phyloP scores from a whole-genome alignment of 495 filamentous ascomycete species.

The Podospora appendiculata region DNA sequence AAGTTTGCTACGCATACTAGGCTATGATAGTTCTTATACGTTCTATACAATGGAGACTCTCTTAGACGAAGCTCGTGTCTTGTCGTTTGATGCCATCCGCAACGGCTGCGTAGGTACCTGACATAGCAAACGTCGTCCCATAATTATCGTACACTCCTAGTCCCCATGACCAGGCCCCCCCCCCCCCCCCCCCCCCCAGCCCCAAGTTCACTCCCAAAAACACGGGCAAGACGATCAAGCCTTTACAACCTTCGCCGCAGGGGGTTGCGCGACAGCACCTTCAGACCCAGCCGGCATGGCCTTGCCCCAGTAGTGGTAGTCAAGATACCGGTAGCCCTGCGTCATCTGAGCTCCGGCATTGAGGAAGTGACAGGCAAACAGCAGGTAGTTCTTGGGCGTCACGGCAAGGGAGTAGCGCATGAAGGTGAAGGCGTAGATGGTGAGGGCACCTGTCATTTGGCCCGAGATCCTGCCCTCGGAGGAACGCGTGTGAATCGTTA shows the following conservation, averaged over 20 bases:
- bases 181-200: no score
- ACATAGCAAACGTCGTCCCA: no score
- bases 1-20: no score
- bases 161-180: no score
- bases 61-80: no score
- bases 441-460: conserved; percentile 76
- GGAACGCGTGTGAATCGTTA: neutral
- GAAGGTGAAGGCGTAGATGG: conserved; percentile 81
- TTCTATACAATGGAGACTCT: no score
- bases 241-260: neutral
- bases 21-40: no score
- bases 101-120: no score
- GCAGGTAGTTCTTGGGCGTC: conserved; percentile 86
- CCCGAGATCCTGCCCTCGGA: conserved; percentile 68
- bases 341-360: conserved; percentile 69
- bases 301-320: conserved; percentile 44
- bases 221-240: neutral
- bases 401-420: conserved; percentile 94
- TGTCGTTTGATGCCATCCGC: no score
- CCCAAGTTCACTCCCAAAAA: no score
- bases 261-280: neutral
- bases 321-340: conserved; percentile 69
- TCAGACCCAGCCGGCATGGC: conserved; percentile 17
- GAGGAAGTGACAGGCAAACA: conserved; percentile 80
- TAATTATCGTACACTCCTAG: no score